A percentile compares a stretch with the other conserved stretches of the same genome.
Conservation (phyloP, 108 stramenopile genomes). For the Tribonema minus region DNA sequence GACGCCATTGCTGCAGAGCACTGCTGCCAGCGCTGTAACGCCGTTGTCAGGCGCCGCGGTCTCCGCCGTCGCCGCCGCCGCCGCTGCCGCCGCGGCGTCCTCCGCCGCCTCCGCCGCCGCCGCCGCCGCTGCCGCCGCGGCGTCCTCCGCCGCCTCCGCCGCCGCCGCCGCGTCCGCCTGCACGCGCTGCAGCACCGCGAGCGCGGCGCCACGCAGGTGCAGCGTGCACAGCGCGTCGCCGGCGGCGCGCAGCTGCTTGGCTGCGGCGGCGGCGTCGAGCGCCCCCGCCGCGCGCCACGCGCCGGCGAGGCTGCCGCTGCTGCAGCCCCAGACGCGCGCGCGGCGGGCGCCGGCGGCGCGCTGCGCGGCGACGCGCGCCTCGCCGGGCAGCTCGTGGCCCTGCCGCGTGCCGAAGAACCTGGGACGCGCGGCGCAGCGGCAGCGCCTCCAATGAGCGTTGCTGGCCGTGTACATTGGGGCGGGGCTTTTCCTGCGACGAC, state of each 20-base stretch:
- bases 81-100: constrained; percentile 1
- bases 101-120: neutral
- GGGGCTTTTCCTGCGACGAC: too few species aligned
- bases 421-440: too few species aligned
- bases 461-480: too few species aligned
- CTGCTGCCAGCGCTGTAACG: neutral
- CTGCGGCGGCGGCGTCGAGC: neutral
- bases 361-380: constrained; percentile 1
- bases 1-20: neutral
- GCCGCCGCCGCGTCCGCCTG: too few species aligned
- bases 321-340: neutral
- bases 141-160: neutral
- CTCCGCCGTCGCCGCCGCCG: constrained; percentile 1
- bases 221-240: too few species aligned
- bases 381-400: constrained; percentile 11
- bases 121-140: constrained; percentile 2
- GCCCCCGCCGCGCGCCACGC: neutral
- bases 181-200: constrained; percentile 21
- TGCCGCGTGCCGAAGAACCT: constrained; percentile 26
- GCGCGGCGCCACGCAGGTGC: too few species aligned
- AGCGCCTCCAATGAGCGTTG: too few species aligned
- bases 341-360: neutral
- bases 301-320: neutral
- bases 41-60: neutral
- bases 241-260: too few species aligned